phyloP scores from a whole-genome alignment of 441 rosid genomes.

The Iberis amara region DNA sequence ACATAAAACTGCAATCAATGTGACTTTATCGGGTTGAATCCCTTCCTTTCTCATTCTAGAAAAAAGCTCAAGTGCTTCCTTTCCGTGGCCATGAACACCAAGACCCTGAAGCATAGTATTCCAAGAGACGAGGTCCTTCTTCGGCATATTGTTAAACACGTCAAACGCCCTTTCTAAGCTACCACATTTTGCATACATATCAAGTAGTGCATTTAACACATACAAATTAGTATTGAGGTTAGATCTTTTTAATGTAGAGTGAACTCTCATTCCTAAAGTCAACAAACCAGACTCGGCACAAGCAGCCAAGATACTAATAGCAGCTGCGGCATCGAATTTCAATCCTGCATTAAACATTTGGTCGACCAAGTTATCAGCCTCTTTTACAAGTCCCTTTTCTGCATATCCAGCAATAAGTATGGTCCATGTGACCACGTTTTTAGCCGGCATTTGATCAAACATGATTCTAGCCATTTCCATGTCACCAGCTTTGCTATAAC shows the following conservation, averaged over 20 bases:
- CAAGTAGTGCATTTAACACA: conserved; percentile 64
- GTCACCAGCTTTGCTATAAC: conserved; percentile 66
- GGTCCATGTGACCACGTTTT: conserved; percentile 77
- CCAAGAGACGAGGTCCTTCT: conserved; percentile 72
- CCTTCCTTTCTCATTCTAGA: conserved; percentile 61
- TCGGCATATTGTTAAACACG: conserved; percentile 48
- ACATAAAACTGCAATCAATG: conserved; percentile 63
- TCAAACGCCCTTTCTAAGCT: conserved; percentile 47
- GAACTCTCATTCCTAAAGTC: conserved; percentile 58
- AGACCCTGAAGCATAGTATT: conserved; percentile 75
- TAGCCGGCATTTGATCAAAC: conserved; percentile 74
- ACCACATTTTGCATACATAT: conserved; percentile 87
- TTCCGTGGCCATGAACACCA: conserved; percentile 66
- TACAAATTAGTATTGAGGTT: conserved; percentile 33
- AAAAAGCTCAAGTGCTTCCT: conserved; percentile 56
- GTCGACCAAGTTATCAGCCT: conserved; percentile 49
- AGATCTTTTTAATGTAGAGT: conserved; percentile 38
- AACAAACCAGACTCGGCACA: conserved; percentile 77
- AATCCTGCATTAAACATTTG: conserved; percentile 49
- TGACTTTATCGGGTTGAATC: conserved; percentile 53
- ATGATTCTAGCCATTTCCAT: conserved; percentile 70
- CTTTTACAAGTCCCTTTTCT: conserved; percentile 51
- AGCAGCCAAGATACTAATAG: conserved; percentile 65
- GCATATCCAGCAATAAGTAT: conserved; percentile 79
- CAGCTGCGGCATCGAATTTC: conserved; percentile 48